These are phyloP conservation scores for Talaromyces pinophilus DNA, from an alignment of 2,329 filamentous ascomycete genomes.

Conservation along the genomic window DNA sequence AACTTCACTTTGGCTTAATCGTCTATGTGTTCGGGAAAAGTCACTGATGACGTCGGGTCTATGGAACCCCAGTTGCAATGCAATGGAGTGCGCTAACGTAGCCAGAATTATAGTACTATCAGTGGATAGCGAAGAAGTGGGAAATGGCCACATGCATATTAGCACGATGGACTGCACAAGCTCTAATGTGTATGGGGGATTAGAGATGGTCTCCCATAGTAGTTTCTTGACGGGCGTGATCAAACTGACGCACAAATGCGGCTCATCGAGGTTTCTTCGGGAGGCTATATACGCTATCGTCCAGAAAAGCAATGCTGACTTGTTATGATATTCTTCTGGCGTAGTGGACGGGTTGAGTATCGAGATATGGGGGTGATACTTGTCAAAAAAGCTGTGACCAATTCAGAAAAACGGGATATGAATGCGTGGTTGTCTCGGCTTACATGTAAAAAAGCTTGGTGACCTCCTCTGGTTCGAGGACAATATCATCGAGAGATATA, in stretches of 20 bases:
- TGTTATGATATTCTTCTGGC: conserved; percentile 22
- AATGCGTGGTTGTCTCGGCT: background rate
- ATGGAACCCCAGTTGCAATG: conserved; percentile 28
- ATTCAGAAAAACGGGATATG: background rate
- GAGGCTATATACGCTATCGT: conserved; percentile 24
- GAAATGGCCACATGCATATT: conserved; percentile 30
- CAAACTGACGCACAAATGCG: conserved; percentile 19
- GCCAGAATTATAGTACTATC: conserved; percentile 27
- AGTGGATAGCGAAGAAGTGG: conserved; percentile 25
- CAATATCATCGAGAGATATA: conserved; percentile 4
- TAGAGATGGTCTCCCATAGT: conserved; percentile 26
- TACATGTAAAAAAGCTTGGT: conserved; percentile 16
- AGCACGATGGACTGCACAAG: conserved; percentile 29
- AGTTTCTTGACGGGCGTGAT: conserved; percentile 21
- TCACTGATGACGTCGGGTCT: conserved; percentile 27
- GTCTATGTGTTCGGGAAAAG: conserved; percentile 24
- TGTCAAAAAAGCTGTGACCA: conserved; percentile 15
- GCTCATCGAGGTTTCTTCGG: conserved; percentile 21
- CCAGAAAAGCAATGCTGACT: conserved; percentile 25
- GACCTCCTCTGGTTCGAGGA: background rate
- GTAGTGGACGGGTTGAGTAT: conserved; percentile 5
- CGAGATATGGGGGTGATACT: conserved; percentile 18
- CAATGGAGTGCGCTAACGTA: conserved; percentile 26
- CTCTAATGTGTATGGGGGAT: conserved; percentile 26
- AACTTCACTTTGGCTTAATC: conserved; percentile 21